Base-by-base conservation (phyloP, 495 filamentous ascomycete genomes). In the Penicillium macrosclerotiorum region DNA sequence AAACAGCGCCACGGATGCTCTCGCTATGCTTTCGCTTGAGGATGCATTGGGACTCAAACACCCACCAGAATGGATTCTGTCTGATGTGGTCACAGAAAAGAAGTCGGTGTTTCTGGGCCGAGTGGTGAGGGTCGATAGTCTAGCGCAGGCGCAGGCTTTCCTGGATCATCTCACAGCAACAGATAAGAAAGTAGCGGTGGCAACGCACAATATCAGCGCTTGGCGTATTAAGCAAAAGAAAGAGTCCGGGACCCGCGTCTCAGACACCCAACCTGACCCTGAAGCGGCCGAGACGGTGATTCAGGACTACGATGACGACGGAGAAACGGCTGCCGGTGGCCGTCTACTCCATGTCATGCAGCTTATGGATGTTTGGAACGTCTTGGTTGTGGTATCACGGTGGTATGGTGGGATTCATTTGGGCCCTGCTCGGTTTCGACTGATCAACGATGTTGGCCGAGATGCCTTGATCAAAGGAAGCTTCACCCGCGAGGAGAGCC, bases 271-370 rank as follows among this genome's bases (percentile, higher is more conserved):
- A 9, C 8, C 22, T n/a, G 62, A 60, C 5, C 51, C 55, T 7
- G 66, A 76, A 25, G 55, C 62, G 5, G 60, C 68, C 0, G 75
- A 75, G 49, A 78, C 83, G 14, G 75, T 74, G 26, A 86, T 82
- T 45, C 89, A 96, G 62, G 93, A 98, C 67, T 95, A 85, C 59
- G 85, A 98, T 54, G 93, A 97, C 61, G 93, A 98, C 60, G 93
- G 93, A 8, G 93, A 98, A 73, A 88, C 85, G n/a, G 93, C 93
- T 17, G 93, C 93, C 4, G 93, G 93, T 1, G 82, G 85, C 0
- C 78, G 93, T 19, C 57, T 97, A 55, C 71, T 95, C 30, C 88
- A 94, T 70, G 68, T 98, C 35, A 83, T 98, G 83, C 88, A 95
- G 73, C 60, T 92, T 54, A 97, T 96, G 90, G 87, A 90, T 64